These are phyloP conservation scores for Globisporangium ultimum DNA, from an alignment of 352 stramenopile genomes.

Conservation along the genomic window DNA sequence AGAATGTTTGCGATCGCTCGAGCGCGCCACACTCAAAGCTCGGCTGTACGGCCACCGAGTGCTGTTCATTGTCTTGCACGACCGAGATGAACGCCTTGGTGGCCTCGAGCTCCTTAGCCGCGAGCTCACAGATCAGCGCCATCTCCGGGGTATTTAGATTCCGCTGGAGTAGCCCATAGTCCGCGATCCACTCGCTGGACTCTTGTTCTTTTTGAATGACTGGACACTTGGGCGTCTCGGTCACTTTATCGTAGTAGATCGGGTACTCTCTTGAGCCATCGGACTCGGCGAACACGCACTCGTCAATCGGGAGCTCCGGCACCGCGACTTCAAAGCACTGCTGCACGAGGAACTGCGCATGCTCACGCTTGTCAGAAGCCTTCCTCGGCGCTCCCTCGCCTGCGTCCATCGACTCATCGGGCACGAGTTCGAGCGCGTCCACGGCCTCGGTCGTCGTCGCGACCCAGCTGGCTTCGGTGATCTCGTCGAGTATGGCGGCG, in stretches of 20 bases:
- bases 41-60: constrained; percentile 1
- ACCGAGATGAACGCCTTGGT: constrained; percentile 23
- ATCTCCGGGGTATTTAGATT: constrained; percentile 28
- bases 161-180: constrained; percentile 22
- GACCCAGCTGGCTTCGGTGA: no score
- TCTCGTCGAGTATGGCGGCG: no score
- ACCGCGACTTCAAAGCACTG: no score
- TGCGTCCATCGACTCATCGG: no score
- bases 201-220: constrained; percentile 17
- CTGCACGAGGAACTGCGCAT: no score
- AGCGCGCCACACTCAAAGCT: not conserved
- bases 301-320: constrained; percentile 24
- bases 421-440: no score
- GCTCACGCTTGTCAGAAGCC: no score
- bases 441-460: no score
- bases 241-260: constrained; percentile 38
- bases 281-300: constrained; percentile 39
- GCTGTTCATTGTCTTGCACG: constrained; percentile 18
- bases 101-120: constrained; percentile 39
- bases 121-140: constrained; percentile 39
- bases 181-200: constrained; percentile 23
- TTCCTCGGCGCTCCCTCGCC: no score
- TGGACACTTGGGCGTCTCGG: constrained; percentile 19
- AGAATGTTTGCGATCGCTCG: constrained; percentile 30
- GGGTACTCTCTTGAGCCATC: constrained; percentile 37